phyloP scores from a whole-genome alignment of 2,329 filamentous ascomycete species.

The Fusarium staphyleae region DNA sequence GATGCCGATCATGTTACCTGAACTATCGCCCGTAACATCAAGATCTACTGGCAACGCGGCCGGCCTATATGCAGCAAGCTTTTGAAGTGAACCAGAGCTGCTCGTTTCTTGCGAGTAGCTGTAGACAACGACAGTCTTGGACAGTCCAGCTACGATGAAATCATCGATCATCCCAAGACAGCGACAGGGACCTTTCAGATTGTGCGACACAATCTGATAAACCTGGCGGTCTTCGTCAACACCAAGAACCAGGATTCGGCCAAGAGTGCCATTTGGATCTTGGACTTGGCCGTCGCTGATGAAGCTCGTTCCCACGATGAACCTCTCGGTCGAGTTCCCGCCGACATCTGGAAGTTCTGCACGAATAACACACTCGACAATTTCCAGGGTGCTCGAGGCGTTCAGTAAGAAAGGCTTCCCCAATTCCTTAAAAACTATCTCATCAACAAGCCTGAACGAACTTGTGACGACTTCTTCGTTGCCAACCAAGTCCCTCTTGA shows the following conservation, averaged over 20 bases:
- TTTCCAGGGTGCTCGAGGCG: conserved; percentile 61
- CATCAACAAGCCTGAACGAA: conserved; percentile 88
- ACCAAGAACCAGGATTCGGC: conserved; percentile 85
- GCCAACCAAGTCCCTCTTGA: conserved; percentile 73
- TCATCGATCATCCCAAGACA: conserved; percentile 77
- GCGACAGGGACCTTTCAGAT: conserved; percentile 81
- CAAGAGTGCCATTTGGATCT: conserved; percentile 59
- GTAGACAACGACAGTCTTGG: conserved; percentile 79
- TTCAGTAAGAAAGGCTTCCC: conserved; percentile 71
- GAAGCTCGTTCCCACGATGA: conserved; percentile 90
- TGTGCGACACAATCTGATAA: conserved; percentile 72
- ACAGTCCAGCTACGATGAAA: conserved; percentile 84
- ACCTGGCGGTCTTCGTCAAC: conserved; percentile 77
- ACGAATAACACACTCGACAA: conserved; percentile 85
- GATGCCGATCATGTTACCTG: conserved; percentile 78
- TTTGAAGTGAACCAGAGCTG: conserved; percentile 66
- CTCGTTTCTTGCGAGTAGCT: conserved; percentile 63
- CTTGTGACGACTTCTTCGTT: conserved; percentile 80
- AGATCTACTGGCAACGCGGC: conserved; percentile 86
- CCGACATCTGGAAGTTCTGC: conserved; percentile 70
- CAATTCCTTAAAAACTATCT: conserved; percentile 82
- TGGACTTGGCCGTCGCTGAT: conserved; percentile 66
- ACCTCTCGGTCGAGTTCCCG: conserved; percentile 72
- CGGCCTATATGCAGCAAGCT: conserved; percentile 78
- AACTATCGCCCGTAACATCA: conserved; percentile 74